Conservation (phyloP, 2,329 filamentous ascomycete genomes). For the Paracorniculantispora psalliotae region DNA sequence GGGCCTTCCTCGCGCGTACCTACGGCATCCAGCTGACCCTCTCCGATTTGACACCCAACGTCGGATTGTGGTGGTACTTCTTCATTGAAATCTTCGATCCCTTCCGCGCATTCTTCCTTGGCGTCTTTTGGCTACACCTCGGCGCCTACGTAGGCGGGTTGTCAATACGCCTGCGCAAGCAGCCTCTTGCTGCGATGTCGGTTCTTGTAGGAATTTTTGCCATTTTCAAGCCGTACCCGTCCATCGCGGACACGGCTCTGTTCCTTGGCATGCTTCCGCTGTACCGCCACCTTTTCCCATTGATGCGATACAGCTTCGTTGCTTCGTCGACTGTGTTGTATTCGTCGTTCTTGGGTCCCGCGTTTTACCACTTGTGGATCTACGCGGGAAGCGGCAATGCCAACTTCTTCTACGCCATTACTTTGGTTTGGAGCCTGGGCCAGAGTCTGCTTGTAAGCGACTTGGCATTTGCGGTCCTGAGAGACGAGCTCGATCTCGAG, state of each 20-base stretch:
- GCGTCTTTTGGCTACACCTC: constrained; percentile 96
- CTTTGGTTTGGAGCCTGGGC: constrained; percentile 93
- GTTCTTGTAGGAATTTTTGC: constrained; percentile 85
- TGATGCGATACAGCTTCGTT: constrained; percentile 92
- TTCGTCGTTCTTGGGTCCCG: constrained; percentile 80
- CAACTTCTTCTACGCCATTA: constrained; percentile 99
- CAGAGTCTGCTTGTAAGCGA: constrained; percentile 84
- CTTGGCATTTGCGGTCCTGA: constrained; percentile 77
- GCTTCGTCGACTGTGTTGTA: constrained; percentile 80
- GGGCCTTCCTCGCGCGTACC: constrained; percentile 82
- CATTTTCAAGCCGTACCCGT: constrained; percentile 96
- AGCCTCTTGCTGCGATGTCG: constrained; percentile 80
- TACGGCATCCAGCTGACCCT: constrained; percentile 91
- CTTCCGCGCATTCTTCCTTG: constrained; percentile 94
- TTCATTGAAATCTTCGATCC: constrained; percentile 99
- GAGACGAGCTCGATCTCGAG: constrained; percentile 92
- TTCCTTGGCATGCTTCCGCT: constrained; percentile 80
- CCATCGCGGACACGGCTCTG: constrained; percentile 80
- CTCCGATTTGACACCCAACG: constrained; percentile 89
- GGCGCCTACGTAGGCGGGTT: constrained; percentile 84
- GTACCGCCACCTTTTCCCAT: constrained; percentile 85
- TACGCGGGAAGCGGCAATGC: constrained; percentile 97
- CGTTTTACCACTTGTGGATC: constrained; percentile 97
- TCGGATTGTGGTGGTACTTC: constrained; percentile 99
- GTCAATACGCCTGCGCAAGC: constrained; percentile 73